A percentile compares a stretch with the other conserved stretches of the same genome.
These are phyloP conservation scores for Jackrogersella multiformis DNA, from an alignment of 495 filamentous ascomycete genomes.

Conservation along the genomic window DNA sequence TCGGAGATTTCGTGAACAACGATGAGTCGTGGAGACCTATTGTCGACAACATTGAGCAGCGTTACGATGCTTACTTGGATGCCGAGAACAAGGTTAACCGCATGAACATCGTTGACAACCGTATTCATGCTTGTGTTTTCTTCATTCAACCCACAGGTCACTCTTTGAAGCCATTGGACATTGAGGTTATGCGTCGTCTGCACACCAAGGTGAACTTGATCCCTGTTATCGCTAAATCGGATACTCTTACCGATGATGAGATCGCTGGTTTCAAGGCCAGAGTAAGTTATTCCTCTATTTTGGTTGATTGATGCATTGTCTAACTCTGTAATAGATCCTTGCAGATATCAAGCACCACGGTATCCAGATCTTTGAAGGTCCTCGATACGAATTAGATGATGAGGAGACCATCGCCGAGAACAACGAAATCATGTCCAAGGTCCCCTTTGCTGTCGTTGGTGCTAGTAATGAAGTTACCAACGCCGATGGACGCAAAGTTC, in stretches of 20 bases:
- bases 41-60: constrained; percentile 98
- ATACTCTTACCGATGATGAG: constrained; percentile 97
- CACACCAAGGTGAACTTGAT: constrained; percentile 99
- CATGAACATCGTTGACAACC: constrained; percentile 99
- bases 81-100: constrained; percentile 99
- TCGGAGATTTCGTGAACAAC: constrained; percentile 99
- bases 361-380: constrained; percentile 98
- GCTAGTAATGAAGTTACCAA: constrained; percentile 91
- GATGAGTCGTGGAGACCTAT: constrained; percentile 99
- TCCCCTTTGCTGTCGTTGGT: constrained; percentile 97
- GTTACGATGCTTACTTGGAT: constrained; percentile 97
- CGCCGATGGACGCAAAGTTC: constrained; percentile 92
- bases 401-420: constrained; percentile 99
- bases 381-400: constrained; percentile 97
- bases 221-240: constrained; percentile 97
- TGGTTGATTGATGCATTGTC: constrained; percentile 24
- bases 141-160: constrained; percentile 99
- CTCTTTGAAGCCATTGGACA: constrained; percentile 98
- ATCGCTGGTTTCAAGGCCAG: constrained; percentile 92
- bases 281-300: constrained; percentile 63
- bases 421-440: constrained; percentile 99
- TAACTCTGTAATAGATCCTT: constrained; percentile 73
- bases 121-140: constrained; percentile 98
- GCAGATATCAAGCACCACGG: constrained; percentile 95
- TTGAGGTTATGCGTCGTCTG: constrained; percentile 97